Evolutionary conservation across 2,329 filamentous ascomycete genomes (phyloP), one percentile per base, ranked within the genome.

Genomic region (Metarhizium guizhouense): DNA sequence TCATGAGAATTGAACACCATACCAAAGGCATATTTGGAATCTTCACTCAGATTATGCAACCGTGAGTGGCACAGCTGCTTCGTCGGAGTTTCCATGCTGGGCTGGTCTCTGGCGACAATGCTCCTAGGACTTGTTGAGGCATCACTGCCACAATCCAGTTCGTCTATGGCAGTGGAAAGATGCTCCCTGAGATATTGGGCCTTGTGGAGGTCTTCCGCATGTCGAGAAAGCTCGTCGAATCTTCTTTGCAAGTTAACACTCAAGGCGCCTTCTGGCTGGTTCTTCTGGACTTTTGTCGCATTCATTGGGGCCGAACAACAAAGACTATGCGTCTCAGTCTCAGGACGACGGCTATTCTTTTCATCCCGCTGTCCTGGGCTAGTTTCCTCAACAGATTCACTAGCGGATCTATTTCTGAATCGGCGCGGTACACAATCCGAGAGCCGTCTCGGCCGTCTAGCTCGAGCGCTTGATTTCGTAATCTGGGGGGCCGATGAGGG

Each of bases 141-240:
- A n/a, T 40, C 53, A n/a, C 36, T 51, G 18, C 36, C 42, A 20
- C 8, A 6, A 29, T 52, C 34, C 16, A 42, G n/a, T 32, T 32
- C 13, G 6, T 42, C 40, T 16, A 36, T 10, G 3, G 36, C 58
- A 42, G 63, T 64, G 14, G 65, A 62, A 13, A 72, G 60, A 48
- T 72, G 68, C 48, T 71, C 67, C 48, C 67, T 61, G 55, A 69
- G 68, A 56, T 72, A 70, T 34, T 67, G 64, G 18, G 65, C 60
- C 50, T 63, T 63, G 52, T 71, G 64, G 5, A 74, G 64, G 29
- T 68, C 66, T 43, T 70, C 59, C 7, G 67, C 65, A 57, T 72
- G 67, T 3, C 67, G 66, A 52, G 68, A 66, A 2, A 70, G 58
- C 45, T 64, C 59, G 52, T 67, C 63, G 48, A 71, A 65, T 45